Percentiles rank a stretch among this genome's conserved stretches.
These are phyloP conservation scores for Schrenkiella parvula DNA, from an alignment of 345 rosid species.

Conservation along the genomic window DNA sequence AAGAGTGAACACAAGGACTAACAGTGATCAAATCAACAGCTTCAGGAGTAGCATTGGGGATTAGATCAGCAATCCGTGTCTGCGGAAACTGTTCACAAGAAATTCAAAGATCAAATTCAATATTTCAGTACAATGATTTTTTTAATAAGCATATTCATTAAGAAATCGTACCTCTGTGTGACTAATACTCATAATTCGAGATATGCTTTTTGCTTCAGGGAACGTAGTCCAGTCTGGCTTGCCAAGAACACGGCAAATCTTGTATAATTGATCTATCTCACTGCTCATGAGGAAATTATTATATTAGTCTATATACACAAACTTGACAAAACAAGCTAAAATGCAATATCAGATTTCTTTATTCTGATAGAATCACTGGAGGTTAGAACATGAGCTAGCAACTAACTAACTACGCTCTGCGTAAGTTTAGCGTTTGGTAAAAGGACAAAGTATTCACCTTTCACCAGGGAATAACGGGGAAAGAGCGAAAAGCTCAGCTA, in stretches of 20 bases:
- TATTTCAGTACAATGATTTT: not conserved
- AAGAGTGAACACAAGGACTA: slow-evolving; percentile 15
- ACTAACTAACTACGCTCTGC: not conserved
- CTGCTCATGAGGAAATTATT: slow-evolving; percentile 36
- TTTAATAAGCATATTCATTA: not conserved
- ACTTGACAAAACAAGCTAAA: not conserved
- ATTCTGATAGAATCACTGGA: not conserved
- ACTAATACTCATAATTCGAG: slow-evolving; percentile 55
- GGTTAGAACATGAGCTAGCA: not conserved
- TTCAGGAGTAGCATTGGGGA: slow-evolving; percentile 75
- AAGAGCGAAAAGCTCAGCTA: slow-evolving; percentile 85
- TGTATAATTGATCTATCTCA: slow-evolving; percentile 87
- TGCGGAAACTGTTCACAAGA: slow-evolving; percentile 51
- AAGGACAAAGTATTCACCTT: slow-evolving; percentile 45
- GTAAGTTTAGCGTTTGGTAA: not conserved
- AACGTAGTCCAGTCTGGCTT: slow-evolving; percentile 68
- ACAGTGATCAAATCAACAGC: slow-evolving; percentile 86
- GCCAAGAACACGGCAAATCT: slow-evolving; percentile 84
- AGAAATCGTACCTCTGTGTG: slow-evolving; percentile 52
- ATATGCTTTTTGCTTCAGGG: slow-evolving; percentile 65
- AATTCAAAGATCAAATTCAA: not conserved
- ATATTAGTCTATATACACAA: not conserved
- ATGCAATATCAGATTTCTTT: not conserved
- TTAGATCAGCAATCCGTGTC: slow-evolving; percentile 52
- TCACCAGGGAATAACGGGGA: slow-evolving; percentile 95